These are phyloP conservation scores for Candida railenensis DNA, from an alignment of 805 yeast species.

Conservation along the genomic window DNA sequence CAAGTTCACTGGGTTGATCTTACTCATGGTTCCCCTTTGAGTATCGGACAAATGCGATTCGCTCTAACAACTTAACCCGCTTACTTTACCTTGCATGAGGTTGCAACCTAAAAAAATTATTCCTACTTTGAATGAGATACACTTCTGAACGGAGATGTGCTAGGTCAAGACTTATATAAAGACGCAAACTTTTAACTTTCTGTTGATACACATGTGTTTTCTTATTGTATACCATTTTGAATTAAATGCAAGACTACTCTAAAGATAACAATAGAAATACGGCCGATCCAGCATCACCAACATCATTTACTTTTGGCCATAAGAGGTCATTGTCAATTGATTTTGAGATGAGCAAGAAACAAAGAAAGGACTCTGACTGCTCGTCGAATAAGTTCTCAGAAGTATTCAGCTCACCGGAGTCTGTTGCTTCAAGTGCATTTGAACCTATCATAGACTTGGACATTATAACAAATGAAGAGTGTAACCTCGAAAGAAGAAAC, in stretches of 20 bases:
- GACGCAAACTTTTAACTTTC: too few relatives aligned
- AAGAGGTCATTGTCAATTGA: conserved; percentile 1
- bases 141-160: too few relatives aligned
- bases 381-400: not conserved
- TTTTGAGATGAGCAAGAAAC: not conserved
- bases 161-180: not conserved
- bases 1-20: not conserved
- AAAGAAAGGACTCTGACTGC: not conserved
- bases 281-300: not conserved
- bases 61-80: not conserved
- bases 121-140: too few relatives aligned
- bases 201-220: too few relatives aligned
- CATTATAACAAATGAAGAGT: conserved; percentile 5
- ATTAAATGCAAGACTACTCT: not conserved
- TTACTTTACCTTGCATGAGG: not conserved
- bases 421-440: not conserved
- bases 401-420: not conserved
- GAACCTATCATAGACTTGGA: conserved; percentile 9
- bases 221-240: too few relatives aligned
- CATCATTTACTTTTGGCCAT: not conserved
- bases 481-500: conserved; percentile 3
- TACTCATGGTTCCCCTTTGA: not conserved
- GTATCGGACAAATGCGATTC: too few relatives aligned
- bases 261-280: not conserved
- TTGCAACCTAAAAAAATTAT: too few relatives aligned